These are phyloP conservation scores for Phyllosticta paracitricarpa DNA, from an alignment of 2,329 filamentous ascomycete species.

Conservation along the genomic window DNA sequence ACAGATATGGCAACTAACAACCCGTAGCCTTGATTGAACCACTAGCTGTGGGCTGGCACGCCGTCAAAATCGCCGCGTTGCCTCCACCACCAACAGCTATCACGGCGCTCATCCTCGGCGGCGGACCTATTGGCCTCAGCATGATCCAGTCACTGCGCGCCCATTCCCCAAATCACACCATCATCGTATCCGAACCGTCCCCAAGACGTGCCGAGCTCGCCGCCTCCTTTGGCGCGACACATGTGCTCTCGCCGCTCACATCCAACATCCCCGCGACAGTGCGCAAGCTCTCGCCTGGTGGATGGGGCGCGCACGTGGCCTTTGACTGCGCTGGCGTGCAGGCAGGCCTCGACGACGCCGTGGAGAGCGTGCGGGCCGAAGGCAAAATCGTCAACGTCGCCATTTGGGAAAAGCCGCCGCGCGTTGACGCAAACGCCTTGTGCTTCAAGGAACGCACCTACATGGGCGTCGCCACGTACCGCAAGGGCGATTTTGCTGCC, in stretches of 20 bases:
- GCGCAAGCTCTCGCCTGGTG: conserved; percentile 31
- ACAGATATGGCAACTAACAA: not conserved
- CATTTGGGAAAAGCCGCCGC: conserved; percentile 45
- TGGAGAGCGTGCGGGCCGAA: conserved; percentile 39
- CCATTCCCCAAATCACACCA: conserved; percentile 31
- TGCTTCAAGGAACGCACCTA: conserved; percentile 45
- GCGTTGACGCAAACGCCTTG: conserved; percentile 40
- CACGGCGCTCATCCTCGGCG: conserved; percentile 40
- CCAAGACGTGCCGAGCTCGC: conserved; percentile 39
- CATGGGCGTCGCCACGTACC: conserved; percentile 43
- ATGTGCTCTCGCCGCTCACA: conserved; percentile 41
- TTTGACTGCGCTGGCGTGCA: conserved; percentile 47
- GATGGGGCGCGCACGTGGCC: conserved; percentile 39
- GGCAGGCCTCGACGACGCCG: conserved; percentile 37
- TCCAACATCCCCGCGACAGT: conserved; percentile 38
- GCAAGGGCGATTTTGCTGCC: conserved; percentile 38
- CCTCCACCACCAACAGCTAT: conserved; percentile 29
- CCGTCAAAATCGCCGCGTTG: conserved; percentile 41
- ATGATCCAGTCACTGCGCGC: conserved; percentile 39
- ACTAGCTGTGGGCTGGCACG: conserved; percentile 47
- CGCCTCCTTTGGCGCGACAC: conserved; percentile 41
- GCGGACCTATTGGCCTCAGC: conserved; percentile 44
- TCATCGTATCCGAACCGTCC: conserved; percentile 45
- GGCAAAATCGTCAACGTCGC: conserved; percentile 47
- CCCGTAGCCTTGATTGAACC: conserved; percentile 41